Percentiles rank a stretch among this genome's conserved stretches.
phyloP scores from a whole-genome alignment of 495 filamentous ascomycete genomes.

The Xylaria curta region DNA sequence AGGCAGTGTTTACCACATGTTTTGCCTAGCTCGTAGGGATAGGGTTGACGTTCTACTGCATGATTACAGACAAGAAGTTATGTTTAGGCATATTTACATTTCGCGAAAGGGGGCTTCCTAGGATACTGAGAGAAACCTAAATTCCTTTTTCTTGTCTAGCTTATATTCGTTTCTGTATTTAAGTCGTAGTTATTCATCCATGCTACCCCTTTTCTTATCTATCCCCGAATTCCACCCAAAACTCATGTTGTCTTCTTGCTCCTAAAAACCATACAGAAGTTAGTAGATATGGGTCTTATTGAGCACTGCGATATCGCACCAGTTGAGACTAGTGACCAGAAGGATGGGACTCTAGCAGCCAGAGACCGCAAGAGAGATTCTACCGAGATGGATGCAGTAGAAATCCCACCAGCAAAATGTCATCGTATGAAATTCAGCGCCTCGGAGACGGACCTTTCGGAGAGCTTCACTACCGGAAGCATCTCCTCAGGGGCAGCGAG shows the following conservation, averaged over 20 bases:
- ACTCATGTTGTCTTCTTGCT: background rate
- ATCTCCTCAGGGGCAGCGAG: background rate
- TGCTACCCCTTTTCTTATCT: too few species aligned
- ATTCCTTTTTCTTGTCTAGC: background rate
- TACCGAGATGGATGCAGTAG: background rate
- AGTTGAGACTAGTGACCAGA: background rate
- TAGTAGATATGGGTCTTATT: background rate
- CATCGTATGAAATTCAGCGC: background rate
- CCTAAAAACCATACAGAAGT: background rate
- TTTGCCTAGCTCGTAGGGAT: background rate
- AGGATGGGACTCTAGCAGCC: background rate
- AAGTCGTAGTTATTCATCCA: background rate
- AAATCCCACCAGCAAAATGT: background rate
- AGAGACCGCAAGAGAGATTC: background rate
- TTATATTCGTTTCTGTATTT: background rate
- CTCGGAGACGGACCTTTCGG: background rate
- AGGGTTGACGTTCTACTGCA: background rate
- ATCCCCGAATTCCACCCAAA: background rate
- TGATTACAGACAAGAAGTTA: background rate
- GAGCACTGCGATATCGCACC: background rate
- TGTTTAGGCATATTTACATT: background rate
- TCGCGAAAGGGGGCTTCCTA: background rate
- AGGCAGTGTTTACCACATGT: background rate
- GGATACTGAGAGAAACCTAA: background rate
- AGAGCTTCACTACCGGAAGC: constrained; percentile 3